Evolutionary conservation across 2,329 filamentous ascomycete species (phyloP), one percentile per base, ranked within the genome.

Genomic region (Aaosphaeria pasadenensis): DNA sequence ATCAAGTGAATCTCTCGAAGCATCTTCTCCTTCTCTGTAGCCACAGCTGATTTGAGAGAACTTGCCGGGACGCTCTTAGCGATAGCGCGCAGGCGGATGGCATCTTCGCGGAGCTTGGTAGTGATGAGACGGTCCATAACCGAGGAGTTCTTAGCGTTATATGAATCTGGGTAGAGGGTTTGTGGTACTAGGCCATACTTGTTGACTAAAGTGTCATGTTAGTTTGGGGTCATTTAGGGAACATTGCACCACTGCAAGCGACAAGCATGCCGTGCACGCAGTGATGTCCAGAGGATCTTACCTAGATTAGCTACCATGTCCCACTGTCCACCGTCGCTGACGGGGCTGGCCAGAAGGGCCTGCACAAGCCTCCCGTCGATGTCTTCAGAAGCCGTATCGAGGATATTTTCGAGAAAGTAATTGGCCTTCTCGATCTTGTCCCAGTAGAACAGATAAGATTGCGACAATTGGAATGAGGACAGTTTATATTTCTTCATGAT

Each of bases 341-440:
- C 84, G 1, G 89, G 86, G 24, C 81, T 78, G 0, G 74, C 72
- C 30, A 92, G 74, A 4, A 95, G 72, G 4, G 79, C 80, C 65
- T 91, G 86, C 3, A 95, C 78, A 4, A 95, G 72, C 7, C 91
- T 76, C 24, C 84, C 80, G 55, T 91, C 88, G 1, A 95, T 77
- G 32, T 86, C 83, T 58, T 90, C 79, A 44, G 76, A 74, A 0
- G 82, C 79, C 0, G 90, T 95, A 53, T 89, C 84, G 47, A 95
- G 81, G 51, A 92, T 82, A 61, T 88, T 87, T 71, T 95, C 89
- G 13, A 95, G 79, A 73, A 95, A 95, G 76, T 82, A 95, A 70
- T 95, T 95, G 6, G 87, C 80, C 71, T 95, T 95, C 71, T 96
- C 91, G 17, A 95, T 82, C 74, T 95, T 95, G 70, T 96, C 91